Base-by-base conservation (phyloP, 371 early-diverging fungal genomes). In the Mortierella sp. region DNA sequence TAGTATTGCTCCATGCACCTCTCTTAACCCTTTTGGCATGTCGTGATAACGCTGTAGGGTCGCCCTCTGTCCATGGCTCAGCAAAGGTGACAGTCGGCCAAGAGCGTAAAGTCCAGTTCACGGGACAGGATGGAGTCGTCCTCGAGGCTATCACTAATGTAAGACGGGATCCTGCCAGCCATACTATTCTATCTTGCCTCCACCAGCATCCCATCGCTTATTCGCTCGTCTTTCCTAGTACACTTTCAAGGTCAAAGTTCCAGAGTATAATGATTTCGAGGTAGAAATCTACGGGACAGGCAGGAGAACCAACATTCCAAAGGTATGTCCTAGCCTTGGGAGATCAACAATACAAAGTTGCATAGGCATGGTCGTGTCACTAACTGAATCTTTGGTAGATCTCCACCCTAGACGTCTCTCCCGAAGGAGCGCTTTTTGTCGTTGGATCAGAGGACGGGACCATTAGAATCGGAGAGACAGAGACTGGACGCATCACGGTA, bases 351-450 rank as follows among this genome's bases (percentile, higher is more conserved):
- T 31, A 39, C 39, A 39, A 10, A 8, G 39, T 39, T 7, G 39
- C 39, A 39, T 10, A 39, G 34, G n/a, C 39, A 28, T 14, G 19
- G n/a, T n/a, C n/a, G n/a, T n/a, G n/a, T n/a, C n/a, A n/a, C n/a
- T n/a, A n/a, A n/a, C n/a, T n/a, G n/a, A n/a, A 34, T 34, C 7
- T 34, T 34, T 2, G 10, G 1, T 27, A 88, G 89, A 58, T 84
- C 9, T 63, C 63, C 13, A 79, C 83, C 21, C 41, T 89, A 27
- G 85, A 84, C 67, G 69, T 86, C 0, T 85, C 89, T 3, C 86
- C 86, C 25, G 82, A 85, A 62, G 85, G 84, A 2, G 80, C 73
- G 24, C 57, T 86, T 12, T 86, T 84, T 67, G 87, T 82, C n/a
- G 65, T 77, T 29, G 83, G 81, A 47, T 67, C 76, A 52, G 83